Evolutionary conservation across 2,329 filamentous ascomycete genomes (phyloP).

Genomic region (Diplodia seriata): DNA sequence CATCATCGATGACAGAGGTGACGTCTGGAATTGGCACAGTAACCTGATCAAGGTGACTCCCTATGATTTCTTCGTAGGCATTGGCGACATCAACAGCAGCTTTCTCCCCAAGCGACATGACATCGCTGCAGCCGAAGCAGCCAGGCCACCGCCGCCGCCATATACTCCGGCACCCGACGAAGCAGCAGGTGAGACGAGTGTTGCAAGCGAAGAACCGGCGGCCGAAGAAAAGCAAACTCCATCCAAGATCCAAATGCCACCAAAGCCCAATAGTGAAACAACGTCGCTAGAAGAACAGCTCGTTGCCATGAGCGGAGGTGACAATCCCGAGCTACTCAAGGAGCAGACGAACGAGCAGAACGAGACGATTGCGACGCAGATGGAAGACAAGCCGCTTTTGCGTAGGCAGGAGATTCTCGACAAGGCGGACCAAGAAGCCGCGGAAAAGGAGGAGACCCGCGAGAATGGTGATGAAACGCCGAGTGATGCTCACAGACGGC

Average conservation of each 20-base stretch:
- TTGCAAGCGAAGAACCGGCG: background rate
- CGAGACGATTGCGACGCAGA: constrained; percentile 83
- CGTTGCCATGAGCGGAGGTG: constrained; percentile 75
- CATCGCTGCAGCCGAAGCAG: constrained; percentile 36
- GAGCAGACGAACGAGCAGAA: constrained; percentile 86
- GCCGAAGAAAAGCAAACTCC: constrained; percentile 24
- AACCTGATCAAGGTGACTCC: constrained; percentile 95
- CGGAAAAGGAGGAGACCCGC: constrained; percentile 58
- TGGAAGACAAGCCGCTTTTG: constrained; percentile 86
- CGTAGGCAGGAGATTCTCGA: constrained; percentile 92
- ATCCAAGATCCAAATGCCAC: constrained; percentile 29
- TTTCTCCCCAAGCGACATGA: constrained; percentile 80
- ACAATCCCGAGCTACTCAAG: constrained; percentile 72
- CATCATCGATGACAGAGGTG: constrained; percentile 95
- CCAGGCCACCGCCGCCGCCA: constrained; percentile 17
- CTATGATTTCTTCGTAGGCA: constrained; percentile 97
- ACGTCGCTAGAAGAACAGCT: constrained; percentile 75
- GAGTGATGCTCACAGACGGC: constrained; percentile 57
- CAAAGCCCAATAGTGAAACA: constrained; percentile 52
- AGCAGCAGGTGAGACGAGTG: background rate
- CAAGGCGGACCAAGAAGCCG: constrained; percentile 75
- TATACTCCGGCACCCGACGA: background rate
- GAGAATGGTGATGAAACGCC: constrained; percentile 49
- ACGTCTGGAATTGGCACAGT: constrained; percentile 92
- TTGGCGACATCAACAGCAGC: constrained; percentile 97